phyloP scores from a whole-genome alignment of 2,329 filamentous ascomycete species.

The Fusarium humuli region DNA sequence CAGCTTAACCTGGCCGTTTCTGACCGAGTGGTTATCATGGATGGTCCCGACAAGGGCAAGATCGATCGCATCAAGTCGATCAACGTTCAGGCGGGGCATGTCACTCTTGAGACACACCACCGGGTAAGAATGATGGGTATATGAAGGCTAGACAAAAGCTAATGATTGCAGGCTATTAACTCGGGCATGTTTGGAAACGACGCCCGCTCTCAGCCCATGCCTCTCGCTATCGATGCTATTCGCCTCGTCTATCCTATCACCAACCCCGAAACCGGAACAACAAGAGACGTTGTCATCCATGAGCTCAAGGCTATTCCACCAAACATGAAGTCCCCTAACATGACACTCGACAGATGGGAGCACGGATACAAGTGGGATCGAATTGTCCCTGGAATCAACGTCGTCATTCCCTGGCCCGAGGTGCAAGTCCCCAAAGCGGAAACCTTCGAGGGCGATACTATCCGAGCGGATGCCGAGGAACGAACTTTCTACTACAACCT shows the following conservation, averaged over 20 bases:
- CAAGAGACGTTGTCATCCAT: slow-evolving; percentile 82
- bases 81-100: slow-evolving; percentile 63
- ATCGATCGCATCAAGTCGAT: slow-evolving; percentile 78
- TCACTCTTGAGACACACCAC: slow-evolving; percentile 72
- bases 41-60: slow-evolving; percentile 83
- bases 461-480: slow-evolving; percentile 79
- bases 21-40: slow-evolving; percentile 85
- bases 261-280: slow-evolving; percentile 71
- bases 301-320: slow-evolving; percentile 69
- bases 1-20: slow-evolving; percentile 72
- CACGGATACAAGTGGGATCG: slow-evolving; percentile 61
- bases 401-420: slow-evolving; percentile 81
- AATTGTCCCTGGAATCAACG: slow-evolving; percentile 77
- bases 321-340: slow-evolving; percentile 59
- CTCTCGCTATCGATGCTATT: slow-evolving; percentile 76
- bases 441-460: slow-evolving; percentile 75
- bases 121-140: slow-evolving; percentile 63
- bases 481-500: slow-evolving; percentile 83
- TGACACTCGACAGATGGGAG: slow-evolving; percentile 56
- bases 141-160: background rate
- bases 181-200: slow-evolving; percentile 49
- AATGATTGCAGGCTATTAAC: slow-evolving; percentile 44
- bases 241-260: slow-evolving; percentile 83
- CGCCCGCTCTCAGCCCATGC: slow-evolving; percentile 49
- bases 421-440: slow-evolving; percentile 61